Evolutionary conservation across 345 rosid genomes (phyloP).

Genomic region (Linum lewisii): DNA sequence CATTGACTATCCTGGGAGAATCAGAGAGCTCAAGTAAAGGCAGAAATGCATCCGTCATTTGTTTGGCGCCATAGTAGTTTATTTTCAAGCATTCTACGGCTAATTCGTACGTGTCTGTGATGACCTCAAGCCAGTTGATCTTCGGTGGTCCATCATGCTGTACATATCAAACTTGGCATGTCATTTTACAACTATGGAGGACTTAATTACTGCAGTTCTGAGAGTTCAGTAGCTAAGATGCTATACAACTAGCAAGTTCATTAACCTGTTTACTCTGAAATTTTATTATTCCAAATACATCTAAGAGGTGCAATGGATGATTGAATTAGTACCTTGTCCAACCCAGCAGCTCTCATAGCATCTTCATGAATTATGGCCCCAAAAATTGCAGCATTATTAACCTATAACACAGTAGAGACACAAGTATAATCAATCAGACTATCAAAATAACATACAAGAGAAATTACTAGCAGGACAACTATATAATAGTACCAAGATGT

Average conservation of each 20-base stretch:
- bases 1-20: not conserved
- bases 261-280: not conserved
- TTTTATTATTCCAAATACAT: not conserved
- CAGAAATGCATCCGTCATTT: not conserved
- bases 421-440: not conserved
- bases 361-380: not conserved
- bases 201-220: no score
- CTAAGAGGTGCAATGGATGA: not conserved
- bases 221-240: no score
- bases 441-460: no score
- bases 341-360: not conserved
- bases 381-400: not conserved
- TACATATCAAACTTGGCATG: not conserved
- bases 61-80: not conserved
- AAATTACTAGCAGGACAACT: no score
- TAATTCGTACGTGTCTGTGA: not conserved
- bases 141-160: no score
- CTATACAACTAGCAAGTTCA: no score
- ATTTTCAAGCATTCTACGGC: not conserved
- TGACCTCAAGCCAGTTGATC: not conserved
- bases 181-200: no score
- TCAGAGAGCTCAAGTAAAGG: not conserved
- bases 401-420: not conserved
- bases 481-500: not conserved
- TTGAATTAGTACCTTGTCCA: not conserved